A percentile compares a stretch with the other conserved stretches of the same genome.
Evolutionary conservation across 2,329 filamentous ascomycete genomes (phyloP).

Genomic region (Colletotrichum melonis): DNA sequence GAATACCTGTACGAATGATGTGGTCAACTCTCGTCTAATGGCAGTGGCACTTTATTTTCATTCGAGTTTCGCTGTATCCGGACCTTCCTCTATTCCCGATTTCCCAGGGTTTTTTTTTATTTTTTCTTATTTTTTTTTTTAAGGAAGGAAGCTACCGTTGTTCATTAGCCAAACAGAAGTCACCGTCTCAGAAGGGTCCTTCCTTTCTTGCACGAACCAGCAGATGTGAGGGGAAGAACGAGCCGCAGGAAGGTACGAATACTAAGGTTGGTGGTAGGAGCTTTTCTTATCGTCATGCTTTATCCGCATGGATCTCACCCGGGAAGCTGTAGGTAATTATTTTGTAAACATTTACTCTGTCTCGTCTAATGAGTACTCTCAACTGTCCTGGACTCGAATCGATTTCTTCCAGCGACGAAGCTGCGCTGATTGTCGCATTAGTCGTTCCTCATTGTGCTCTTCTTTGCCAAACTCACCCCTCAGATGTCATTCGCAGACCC

Average conservation of each 20-base stretch:
- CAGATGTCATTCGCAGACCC: not conserved
- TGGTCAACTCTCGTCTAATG: conserved; percentile 10
- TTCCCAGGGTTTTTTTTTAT: not conserved
- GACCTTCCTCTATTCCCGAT: not conserved
- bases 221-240: not conserved
- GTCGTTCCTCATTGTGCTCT: not conserved
- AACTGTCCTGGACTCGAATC: not conserved
- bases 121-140: no score
- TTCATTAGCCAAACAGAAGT: not conserved
- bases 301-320: not conserved
- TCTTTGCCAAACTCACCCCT: not conserved
- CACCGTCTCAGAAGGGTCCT: not conserved
- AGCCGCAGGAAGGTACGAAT: not conserved
- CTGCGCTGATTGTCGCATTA: not conserved
- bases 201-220: conserved; percentile 5
- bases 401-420: no score
- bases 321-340: not conserved
- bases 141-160: not conserved
- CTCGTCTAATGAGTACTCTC: no score
- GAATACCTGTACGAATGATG: not conserved
- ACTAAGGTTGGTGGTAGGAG: conserved; percentile 8
- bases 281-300: conserved; percentile 4
- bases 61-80: not conserved
- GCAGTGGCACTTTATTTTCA: not conserved
- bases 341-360: conserved; percentile 4